A percentile compares a stretch with the other conserved stretches of the same genome.
Evolutionary conservation across 2,329 filamentous ascomycete genomes (phyloP).

Genomic region (Fusarium austroafricanum): DNA sequence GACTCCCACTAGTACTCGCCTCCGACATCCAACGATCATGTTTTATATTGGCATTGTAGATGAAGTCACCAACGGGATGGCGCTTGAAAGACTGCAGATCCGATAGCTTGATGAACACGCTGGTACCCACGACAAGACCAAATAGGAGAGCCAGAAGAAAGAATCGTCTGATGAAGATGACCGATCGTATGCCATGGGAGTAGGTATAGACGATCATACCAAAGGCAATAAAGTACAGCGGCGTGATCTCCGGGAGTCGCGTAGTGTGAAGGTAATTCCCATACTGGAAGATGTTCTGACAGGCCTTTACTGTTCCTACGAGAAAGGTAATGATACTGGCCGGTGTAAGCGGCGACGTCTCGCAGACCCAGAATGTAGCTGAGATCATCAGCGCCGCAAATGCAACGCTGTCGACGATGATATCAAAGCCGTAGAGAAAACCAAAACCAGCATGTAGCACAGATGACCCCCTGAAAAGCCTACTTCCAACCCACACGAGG

Average conservation of each 20-base stretch:
- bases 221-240: conserved; percentile 53
- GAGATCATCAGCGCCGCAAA: conserved; percentile 60
- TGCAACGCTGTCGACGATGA: conserved; percentile 60
- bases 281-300: conserved; percentile 52
- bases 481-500: conserved; percentile 52
- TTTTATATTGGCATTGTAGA: conserved; percentile 61
- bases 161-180: conserved; percentile 58
- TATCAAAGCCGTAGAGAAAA: conserved; percentile 61
- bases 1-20: conserved; percentile 60
- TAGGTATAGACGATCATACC: conserved; percentile 60
- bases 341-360: conserved; percentile 58
- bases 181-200: conserved; percentile 55
- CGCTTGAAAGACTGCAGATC: conserved; percentile 46
- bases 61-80: conserved; percentile 62
- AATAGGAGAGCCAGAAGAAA: conserved; percentile 55
- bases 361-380: conserved; percentile 59
- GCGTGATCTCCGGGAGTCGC: conserved; percentile 51
- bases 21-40: conserved; percentile 62
- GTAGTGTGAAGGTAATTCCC: conserved; percentile 61
- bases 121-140: conserved; percentile 52
- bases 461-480: conserved; percentile 44
- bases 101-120: conserved; percentile 53
- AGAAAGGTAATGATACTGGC: conserved; percentile 58
- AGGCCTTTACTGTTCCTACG: conserved; percentile 53
- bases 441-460: conserved; percentile 51